Percentiles rank a stretch among this genome's conserved stretches.
Evolutionary conservation across 441 rosid genomes (phyloP).

Genomic region (Metrosideros polymorpha): DNA sequence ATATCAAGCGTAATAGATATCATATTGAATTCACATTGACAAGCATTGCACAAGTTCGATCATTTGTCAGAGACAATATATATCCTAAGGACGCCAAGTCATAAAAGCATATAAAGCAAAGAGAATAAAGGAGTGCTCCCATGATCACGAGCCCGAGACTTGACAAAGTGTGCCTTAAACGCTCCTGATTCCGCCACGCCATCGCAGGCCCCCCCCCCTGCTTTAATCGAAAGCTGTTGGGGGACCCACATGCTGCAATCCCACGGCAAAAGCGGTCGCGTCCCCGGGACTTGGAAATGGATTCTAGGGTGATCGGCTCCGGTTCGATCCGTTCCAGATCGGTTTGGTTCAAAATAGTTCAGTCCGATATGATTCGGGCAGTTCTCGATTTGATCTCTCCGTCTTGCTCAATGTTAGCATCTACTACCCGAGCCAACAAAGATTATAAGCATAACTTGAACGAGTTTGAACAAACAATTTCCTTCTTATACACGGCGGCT

Average conservation of each 20-base stretch:
- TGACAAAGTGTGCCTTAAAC: neutral
- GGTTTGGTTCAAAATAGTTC: too few species aligned
- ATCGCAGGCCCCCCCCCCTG: neutral
- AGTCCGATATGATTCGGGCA: too few species aligned
- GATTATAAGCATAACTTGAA: neutral
- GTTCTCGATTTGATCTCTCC: too few species aligned
- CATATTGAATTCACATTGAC: too few species aligned
- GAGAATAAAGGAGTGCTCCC: neutral
- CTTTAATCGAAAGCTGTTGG: neutral
- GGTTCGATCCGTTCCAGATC: too few species aligned
- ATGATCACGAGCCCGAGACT: neutral
- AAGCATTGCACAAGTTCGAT: neutral
- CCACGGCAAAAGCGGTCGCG: neutral
- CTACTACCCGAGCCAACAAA: too few species aligned
- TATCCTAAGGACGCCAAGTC: neutral
- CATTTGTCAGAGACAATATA: neutral
- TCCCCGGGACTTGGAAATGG: neutral
- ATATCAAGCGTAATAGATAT: accelerated
- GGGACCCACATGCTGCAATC: neutral
- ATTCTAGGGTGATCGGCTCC: too few species aligned
- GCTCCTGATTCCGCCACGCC: neutral
- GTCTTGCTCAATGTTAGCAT: too few species aligned
- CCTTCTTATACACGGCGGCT: accelerated
- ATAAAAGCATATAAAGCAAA: neutral
- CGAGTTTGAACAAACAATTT: neutral